Conservation (phyloP, 1,139 yeast species). For the Hyphopichia fennica region DNA sequence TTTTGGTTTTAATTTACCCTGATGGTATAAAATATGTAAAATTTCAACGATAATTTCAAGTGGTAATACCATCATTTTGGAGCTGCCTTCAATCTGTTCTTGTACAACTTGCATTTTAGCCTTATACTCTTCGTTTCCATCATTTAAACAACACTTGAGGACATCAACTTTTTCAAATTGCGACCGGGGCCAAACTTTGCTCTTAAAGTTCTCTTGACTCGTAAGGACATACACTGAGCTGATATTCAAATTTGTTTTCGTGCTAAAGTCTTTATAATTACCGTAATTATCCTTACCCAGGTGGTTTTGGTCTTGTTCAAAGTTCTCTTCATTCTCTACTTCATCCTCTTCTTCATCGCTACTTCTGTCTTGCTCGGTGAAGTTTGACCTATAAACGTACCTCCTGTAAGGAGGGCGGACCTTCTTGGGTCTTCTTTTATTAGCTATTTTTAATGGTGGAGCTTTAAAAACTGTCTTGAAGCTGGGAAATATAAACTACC, state of each 20-base stretch:
- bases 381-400: slow-evolving; percentile 66
- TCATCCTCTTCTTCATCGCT: slow-evolving; percentile 36
- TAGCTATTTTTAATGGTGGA: slow-evolving; percentile 56
- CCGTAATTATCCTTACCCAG: slow-evolving; percentile 17
- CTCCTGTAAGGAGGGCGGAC: slow-evolving; percentile 72
- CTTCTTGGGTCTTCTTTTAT: slow-evolving; percentile 83
- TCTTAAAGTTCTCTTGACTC: slow-evolving; percentile 17
- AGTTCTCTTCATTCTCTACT: slow-evolving; percentile 26
- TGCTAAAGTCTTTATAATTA: slow-evolving; percentile 25
- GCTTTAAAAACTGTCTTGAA: not conserved
- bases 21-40: slow-evolving; percentile 37
- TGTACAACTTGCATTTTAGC: slow-evolving; percentile 11
- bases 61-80: slow-evolving; percentile 42
- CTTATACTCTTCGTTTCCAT: slow-evolving; percentile 15
- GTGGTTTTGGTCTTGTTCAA: slow-evolving; percentile 8
- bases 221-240: slow-evolving; percentile 40
- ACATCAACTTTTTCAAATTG: slow-evolving; percentile 50
- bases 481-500: not conserved
- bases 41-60: slow-evolving; percentile 60
- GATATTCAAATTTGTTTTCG: slow-evolving; percentile 28
- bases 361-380: slow-evolving; percentile 28
- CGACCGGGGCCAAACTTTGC: slow-evolving; percentile 43
- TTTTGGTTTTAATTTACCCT: slow-evolving; percentile 45
- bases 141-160: slow-evolving; percentile 30
- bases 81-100: slow-evolving; percentile 11